phyloP scores from a whole-genome alignment of 2,329 filamentous ascomycete genomes.

The Lojkania enalia region DNA sequence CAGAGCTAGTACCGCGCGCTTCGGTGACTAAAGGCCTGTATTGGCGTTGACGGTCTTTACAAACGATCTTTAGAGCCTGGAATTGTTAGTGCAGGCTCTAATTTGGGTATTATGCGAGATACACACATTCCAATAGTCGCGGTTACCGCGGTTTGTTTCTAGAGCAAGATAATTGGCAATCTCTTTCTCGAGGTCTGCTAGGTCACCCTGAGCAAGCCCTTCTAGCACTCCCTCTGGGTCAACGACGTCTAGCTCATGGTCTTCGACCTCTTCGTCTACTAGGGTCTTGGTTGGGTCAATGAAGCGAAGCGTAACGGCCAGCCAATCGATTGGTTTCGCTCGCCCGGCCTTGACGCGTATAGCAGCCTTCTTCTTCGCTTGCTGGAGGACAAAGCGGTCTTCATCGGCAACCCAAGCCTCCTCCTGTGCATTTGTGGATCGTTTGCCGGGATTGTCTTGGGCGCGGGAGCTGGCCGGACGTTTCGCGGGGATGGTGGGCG shows the following conservation, averaged over 20 bases:
- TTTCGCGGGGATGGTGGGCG: slow-evolving; percentile 47
- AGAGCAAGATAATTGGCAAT: slow-evolving; percentile 79
- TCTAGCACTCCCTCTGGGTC: slow-evolving; percentile 82
- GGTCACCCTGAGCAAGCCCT: slow-evolving; percentile 65
- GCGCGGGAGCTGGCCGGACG: slow-evolving; percentile 49
- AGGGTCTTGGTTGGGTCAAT: slow-evolving; percentile 81
- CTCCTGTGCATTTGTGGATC: slow-evolving; percentile 52
- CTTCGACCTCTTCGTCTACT: slow-evolving; percentile 81
- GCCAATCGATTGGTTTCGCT: slow-evolving; percentile 89
- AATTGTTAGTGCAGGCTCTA: slow-evolving; percentile 21
- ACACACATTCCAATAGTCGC: slow-evolving; percentile 80
- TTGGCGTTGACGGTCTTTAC: slow-evolving; percentile 72
- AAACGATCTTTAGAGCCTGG: slow-evolving; percentile 80
- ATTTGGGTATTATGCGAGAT: slow-evolving; percentile 11
- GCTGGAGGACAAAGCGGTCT: slow-evolving; percentile 92
- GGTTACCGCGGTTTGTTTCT: slow-evolving; percentile 76
- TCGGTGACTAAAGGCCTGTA: slow-evolving; percentile 64
- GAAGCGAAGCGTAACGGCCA: slow-evolving; percentile 86
- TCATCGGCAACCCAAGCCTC: slow-evolving; percentile 84
- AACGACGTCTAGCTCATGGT: slow-evolving; percentile 73
- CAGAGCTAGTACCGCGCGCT: slow-evolving; percentile 76
- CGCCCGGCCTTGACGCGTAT: slow-evolving; percentile 90
- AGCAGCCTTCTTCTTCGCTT: slow-evolving; percentile 96
- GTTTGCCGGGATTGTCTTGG: slow-evolving; percentile 45
- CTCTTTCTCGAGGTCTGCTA: slow-evolving; percentile 78